Evolutionary conservation across 805 yeast species (phyloP).

Genomic region (Komagataella mondaviorum): DNA sequence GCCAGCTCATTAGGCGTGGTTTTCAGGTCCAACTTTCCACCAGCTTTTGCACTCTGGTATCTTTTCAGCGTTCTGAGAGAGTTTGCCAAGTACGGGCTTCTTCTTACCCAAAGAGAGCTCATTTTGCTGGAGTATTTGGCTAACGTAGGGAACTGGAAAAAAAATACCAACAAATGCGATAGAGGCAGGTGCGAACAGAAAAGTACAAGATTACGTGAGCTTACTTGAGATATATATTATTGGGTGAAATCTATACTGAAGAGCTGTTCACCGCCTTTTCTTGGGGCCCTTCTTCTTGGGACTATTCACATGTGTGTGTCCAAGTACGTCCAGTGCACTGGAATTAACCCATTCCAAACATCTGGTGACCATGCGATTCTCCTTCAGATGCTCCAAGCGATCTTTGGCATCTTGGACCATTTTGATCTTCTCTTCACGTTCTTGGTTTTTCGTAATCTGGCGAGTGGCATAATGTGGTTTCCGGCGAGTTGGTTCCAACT

Average conservation of each 20-base stretch:
- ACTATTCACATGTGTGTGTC: conserved; percentile 45
- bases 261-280: conserved; percentile 1
- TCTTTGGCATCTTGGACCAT: conserved; percentile 11
- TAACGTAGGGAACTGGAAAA: neutral
- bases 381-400: conserved; percentile 18
- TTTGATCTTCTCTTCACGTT: conserved; percentile 17
- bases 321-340: conserved; percentile 36
- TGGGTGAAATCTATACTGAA: neutral
- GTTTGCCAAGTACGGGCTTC: neutral
- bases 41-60: neutral
- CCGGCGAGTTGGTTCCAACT: neutral
- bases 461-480: neutral
- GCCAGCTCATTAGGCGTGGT: conserved; percentile 16
- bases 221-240: neutral
- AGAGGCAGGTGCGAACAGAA: neutral
- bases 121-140: neutral
- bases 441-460: conserved; percentile 16
- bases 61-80: neutral
- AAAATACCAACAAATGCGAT: neutral
- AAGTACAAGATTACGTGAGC: neutral
- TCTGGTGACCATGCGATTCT: conserved; percentile 27
- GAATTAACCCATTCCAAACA: conserved; percentile 53
- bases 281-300: conserved; percentile 1
- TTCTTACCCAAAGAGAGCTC: neutral
- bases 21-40: neutral